These are phyloP conservation scores for Penicillium sp. DNA, from an alignment of 2,329 filamentous ascomycete genomes.

Conservation along the genomic window DNA sequence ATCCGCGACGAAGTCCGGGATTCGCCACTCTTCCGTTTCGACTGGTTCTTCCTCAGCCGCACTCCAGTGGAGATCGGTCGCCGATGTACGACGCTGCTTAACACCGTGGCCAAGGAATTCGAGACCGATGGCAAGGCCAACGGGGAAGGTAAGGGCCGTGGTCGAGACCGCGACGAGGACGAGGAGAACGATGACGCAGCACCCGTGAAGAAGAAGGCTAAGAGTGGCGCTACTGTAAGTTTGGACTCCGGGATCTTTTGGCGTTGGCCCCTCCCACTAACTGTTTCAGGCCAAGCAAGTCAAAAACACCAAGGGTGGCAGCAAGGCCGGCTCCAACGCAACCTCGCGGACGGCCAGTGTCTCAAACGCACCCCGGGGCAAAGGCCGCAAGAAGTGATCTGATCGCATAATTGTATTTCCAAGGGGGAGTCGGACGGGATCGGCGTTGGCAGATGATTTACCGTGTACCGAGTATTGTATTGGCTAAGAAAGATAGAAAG, in stretches of 20 bases:
- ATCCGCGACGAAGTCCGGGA: constrained; percentile 98
- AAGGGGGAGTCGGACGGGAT: constrained; percentile 4
- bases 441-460: constrained; percentile 23
- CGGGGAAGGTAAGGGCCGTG: constrained; percentile 67
- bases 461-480: constrained; percentile 6
- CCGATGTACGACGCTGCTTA: constrained; percentile 89
- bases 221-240: constrained; percentile 82
- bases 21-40: constrained; percentile 91
- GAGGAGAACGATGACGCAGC: constrained; percentile 78
- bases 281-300: constrained; percentile 81
- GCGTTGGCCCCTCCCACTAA: constrained; percentile 6
- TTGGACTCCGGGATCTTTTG: neutral
- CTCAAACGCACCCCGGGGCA: constrained; percentile 60
- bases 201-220: constrained; percentile 92
- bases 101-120: constrained; percentile 92
- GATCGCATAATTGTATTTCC: neutral
- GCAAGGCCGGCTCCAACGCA: constrained; percentile 71
- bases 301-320: constrained; percentile 76
- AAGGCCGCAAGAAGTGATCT: constrained; percentile 50
- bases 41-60: constrained; percentile 98
- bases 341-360: constrained; percentile 88
- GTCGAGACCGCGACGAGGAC: constrained; percentile 66
- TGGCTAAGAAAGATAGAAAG: constrained; percentile 18
- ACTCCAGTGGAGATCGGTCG: constrained; percentile 90
- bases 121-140: constrained; percentile 72